These are phyloP conservation scores for Penicillium canariense DNA, from an alignment of 495 filamentous ascomycete genomes.

Conservation along the genomic window DNA sequence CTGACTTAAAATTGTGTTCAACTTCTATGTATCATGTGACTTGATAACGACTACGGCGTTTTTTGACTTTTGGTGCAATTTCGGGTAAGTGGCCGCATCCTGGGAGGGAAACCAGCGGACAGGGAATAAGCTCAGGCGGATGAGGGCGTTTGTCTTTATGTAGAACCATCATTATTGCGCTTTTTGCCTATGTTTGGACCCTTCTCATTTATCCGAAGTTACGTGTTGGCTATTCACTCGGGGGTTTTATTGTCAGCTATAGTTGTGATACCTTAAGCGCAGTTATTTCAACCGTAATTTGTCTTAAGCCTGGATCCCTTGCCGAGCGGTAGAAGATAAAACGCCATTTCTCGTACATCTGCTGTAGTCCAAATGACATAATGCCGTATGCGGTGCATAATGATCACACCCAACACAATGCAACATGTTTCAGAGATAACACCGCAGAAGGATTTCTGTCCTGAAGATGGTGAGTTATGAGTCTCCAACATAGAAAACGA, in stretches of 20 bases:
- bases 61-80: not conserved
- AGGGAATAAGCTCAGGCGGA: not conserved
- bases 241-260: not conserved
- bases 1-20: not conserved
- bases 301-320: too few relatives aligned
- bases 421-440: too few relatives aligned
- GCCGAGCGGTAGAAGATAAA: too few relatives aligned
- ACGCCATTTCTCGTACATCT: too few relatives aligned
- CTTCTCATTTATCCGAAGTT: not conserved
- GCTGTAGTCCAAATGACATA: too few relatives aligned
- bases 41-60: not conserved
- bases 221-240: not conserved
- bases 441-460: too few relatives aligned
- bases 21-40: too few relatives aligned
- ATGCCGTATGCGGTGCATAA: too few relatives aligned
- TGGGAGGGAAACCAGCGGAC: not conserved
- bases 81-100: not conserved
- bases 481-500: too few relatives aligned
- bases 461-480: too few relatives aligned
- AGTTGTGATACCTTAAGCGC: not conserved
- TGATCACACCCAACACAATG: too few relatives aligned
- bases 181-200: not conserved
- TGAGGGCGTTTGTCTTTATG: not conserved
- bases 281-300: too few relatives aligned
- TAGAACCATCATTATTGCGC: not conserved